These are phyloP conservation scores for Aspergillus olivimuriae DNA, from an alignment of 495 filamentous ascomycete genomes.

Conservation along the genomic window DNA sequence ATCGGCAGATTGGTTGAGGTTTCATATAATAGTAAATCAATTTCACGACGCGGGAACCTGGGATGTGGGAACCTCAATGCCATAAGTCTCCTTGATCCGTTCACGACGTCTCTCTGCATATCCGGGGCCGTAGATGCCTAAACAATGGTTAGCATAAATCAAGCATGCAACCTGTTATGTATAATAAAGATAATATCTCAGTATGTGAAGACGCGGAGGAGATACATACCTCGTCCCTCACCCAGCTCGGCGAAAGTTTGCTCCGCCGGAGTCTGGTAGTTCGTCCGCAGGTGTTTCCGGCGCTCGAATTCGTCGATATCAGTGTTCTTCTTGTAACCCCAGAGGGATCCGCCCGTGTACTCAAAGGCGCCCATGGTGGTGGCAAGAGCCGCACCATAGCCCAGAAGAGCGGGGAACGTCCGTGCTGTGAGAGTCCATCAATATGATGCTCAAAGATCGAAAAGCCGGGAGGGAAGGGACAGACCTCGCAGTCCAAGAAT, in stretches of 20 bases:
- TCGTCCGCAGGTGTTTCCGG: constrained; percentile 69
- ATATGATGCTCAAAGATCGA: constrained; percentile 1
- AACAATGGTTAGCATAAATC: too few relatives aligned
- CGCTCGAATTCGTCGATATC: constrained; percentile 72
- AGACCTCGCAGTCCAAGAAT: constrained; percentile 60
- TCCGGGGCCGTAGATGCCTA: constrained; percentile 76
- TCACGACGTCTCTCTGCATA: constrained; percentile 81
- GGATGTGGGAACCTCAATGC: constrained; percentile 64
- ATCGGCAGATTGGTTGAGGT: constrained; percentile 13
- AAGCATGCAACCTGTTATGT: too few relatives aligned
- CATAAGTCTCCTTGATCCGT: constrained; percentile 84
- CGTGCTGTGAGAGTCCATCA: constrained; percentile 46
- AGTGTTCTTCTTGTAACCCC: constrained; percentile 49
- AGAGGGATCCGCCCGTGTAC: constrained; percentile 66
- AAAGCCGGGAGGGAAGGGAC: constrained; percentile 12
- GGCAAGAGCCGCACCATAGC: constrained; percentile 62
- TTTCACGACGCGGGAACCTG: constrained; percentile 37
- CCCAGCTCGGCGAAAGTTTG: constrained; percentile 79
- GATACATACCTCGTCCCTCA: constrained; percentile 75
- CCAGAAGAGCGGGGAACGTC: constrained; percentile 72
- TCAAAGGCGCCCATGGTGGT: constrained; percentile 62
- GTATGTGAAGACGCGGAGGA: too few relatives aligned
- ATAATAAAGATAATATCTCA: too few relatives aligned
- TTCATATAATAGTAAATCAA: constrained; percentile 18
- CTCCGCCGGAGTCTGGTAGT: constrained; percentile 67